Percentiles rank a stretch among this genome's conserved stretches.
Evolutionary conservation across 2,329 filamentous ascomycete species (phyloP).

Genomic region (Metarhizium guizhouense): DNA sequence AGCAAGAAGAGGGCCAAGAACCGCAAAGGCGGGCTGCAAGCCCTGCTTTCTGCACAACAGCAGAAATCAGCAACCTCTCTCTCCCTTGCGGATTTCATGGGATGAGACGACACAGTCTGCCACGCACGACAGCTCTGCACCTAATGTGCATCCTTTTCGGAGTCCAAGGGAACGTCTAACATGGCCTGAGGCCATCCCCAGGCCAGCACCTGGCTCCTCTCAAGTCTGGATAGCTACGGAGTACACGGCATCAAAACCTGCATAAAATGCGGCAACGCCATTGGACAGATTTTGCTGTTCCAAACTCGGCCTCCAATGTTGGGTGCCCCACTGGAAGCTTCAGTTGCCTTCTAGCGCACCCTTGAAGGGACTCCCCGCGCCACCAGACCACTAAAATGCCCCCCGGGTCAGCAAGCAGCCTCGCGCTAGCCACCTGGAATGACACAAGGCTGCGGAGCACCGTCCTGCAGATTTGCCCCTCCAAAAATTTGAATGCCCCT

Average conservation of each 20-base stretch:
- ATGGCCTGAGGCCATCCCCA: too few species aligned
- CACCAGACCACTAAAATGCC: neutral
- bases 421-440: neutral
- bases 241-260: too few species aligned
- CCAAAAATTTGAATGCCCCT: conserved; percentile 13
- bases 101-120: neutral
- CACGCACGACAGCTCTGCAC: neutral
- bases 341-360: neutral
- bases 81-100: conserved; percentile 48
- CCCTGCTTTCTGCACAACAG: conserved; percentile 46
- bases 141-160: neutral
- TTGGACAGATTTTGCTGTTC: neutral
- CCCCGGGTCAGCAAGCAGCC: too few species aligned
- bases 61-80: conserved; percentile 33
- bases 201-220: too few species aligned
- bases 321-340: neutral
- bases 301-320: neutral
- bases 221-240: too few species aligned
- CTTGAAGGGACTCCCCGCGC: neutral
- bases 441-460: conserved; percentile 3
- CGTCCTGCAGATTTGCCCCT: conserved; percentile 11
- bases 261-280: neutral
- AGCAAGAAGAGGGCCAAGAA: conserved; percentile 59
- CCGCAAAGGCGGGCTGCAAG: conserved; percentile 57
- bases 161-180: neutral